Evolutionary conservation across 2,329 filamentous ascomycete genomes (phyloP).

Genomic region (Diaporthe vaccinii): DNA sequence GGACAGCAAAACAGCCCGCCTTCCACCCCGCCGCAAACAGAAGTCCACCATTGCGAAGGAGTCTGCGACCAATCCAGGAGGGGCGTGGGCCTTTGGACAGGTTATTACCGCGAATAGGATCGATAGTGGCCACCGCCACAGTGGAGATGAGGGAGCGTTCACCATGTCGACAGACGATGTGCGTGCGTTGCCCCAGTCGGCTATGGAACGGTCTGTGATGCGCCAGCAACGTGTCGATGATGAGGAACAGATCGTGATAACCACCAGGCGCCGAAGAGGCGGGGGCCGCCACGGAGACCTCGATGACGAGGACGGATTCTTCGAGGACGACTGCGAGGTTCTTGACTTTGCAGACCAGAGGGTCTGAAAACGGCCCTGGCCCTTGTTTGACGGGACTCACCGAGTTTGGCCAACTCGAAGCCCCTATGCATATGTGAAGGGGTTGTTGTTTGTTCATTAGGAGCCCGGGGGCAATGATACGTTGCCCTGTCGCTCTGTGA

Average conservation of each 20-base stretch:
- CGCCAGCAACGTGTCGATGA: slow-evolving; percentile 67
- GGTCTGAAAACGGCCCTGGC: slow-evolving; percentile 58
- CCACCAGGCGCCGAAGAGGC: slow-evolving; percentile 78
- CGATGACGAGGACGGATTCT: slow-evolving; percentile 83
- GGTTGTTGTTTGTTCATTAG: slow-evolving; percentile 37
- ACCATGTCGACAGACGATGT: slow-evolving; percentile 65
- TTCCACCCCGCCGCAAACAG: slow-evolving; percentile 47
- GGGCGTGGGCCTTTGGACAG: slow-evolving; percentile 73
- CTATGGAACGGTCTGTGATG: slow-evolving; percentile 69
- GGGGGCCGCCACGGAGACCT: slow-evolving; percentile 61
- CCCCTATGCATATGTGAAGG: background rate
- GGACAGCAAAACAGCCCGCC: slow-evolving; percentile 52
- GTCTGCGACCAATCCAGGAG: slow-evolving; percentile 25
- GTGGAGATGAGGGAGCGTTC: slow-evolving; percentile 66
- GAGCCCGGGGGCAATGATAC: slow-evolving; percentile 39
- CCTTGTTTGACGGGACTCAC: slow-evolving; percentile 14
- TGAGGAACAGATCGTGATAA: slow-evolving; percentile 85
- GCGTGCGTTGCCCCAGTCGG: slow-evolving; percentile 71
- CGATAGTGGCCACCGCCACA: slow-evolving; percentile 62
- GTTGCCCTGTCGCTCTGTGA: slow-evolving; percentile 37
- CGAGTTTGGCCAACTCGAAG: slow-evolving; percentile 32
- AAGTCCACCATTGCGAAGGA: slow-evolving; percentile 40
- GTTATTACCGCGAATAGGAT: slow-evolving; percentile 64
- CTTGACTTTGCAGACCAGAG: slow-evolving; percentile 86
- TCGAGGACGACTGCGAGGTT: slow-evolving; percentile 93